A percentile compares a stretch with the other conserved stretches of the same genome.
Conservation (phyloP, 805 yeast genomes). For the Candida dendrica region DNA sequence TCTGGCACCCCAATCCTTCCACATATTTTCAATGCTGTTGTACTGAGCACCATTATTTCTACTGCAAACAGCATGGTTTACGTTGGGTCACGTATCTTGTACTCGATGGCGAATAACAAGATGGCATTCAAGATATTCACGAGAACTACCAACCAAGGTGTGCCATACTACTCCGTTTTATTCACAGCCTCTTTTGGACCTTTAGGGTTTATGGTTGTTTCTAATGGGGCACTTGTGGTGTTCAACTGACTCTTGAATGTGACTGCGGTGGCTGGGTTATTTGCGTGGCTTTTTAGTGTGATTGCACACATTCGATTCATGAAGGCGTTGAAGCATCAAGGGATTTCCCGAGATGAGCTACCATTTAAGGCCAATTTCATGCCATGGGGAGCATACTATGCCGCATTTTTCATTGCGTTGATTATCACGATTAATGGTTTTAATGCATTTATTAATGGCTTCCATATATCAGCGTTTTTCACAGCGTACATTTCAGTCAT, state of each 20-base stretch:
- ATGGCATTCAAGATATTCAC: slow-evolving; percentile 50
- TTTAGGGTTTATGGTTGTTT: slow-evolving; percentile 51
- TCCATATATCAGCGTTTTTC: slow-evolving; percentile 52
- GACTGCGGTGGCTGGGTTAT: slow-evolving; percentile 71
- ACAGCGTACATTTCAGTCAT: slow-evolving; percentile 67
- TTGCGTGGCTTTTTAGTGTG: slow-evolving; percentile 64
- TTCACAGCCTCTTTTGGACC: slow-evolving; percentile 56
- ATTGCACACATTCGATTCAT: slow-evolving; percentile 64
- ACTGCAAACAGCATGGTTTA: slow-evolving; percentile 75
- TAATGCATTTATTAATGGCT: slow-evolving; percentile 45
- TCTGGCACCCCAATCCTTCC: slow-evolving; percentile 63
- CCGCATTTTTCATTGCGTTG: slow-evolving; percentile 43
- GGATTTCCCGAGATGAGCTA: slow-evolving; percentile 57
- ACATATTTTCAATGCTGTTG: slow-evolving; percentile 65
- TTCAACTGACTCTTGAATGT: slow-evolving; percentile 71
- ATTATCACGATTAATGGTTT: slow-evolving; percentile 71
- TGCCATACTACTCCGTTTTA: slow-evolving; percentile 52
- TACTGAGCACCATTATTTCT: slow-evolving; percentile 59
- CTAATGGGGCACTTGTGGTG: slow-evolving; percentile 46
- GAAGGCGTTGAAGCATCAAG: slow-evolving; percentile 53
- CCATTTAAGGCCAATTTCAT: slow-evolving; percentile 68
- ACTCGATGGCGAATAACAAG: slow-evolving; percentile 53
- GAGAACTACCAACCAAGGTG: slow-evolving; percentile 47
- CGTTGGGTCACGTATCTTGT: slow-evolving; percentile 62
- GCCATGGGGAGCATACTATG: slow-evolving; percentile 64